A percentile compares a stretch with the other conserved stretches of the same genome.
phyloP scores from a whole-genome alignment of 2,329 filamentous ascomycete genomes.

The Colletotrichum sansevieriae region DNA sequence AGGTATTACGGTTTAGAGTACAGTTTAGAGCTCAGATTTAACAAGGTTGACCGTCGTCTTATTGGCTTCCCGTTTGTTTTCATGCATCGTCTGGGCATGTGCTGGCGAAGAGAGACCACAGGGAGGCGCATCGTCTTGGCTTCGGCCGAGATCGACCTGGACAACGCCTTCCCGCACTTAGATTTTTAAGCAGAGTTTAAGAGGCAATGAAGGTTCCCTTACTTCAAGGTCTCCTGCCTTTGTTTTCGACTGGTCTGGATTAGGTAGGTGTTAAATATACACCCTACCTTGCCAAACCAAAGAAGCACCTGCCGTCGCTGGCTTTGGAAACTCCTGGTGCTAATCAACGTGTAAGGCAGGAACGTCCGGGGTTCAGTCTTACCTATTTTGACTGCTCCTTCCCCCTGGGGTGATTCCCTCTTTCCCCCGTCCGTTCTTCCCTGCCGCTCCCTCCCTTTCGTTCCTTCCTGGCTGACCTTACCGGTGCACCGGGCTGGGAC shows the following conservation, averaged over 20 bases:
- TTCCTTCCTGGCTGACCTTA: no score
- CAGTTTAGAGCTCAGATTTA: background rate
- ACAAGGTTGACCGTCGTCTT: background rate
- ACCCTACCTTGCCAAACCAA: no score
- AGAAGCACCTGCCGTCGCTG: conserved; percentile 5
- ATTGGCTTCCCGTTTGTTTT: background rate
- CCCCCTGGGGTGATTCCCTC: background rate
- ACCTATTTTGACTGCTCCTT: conserved; percentile 2
- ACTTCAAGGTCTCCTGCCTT: background rate
- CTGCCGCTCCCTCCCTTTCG: conserved; percentile 8
- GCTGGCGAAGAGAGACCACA: background rate
- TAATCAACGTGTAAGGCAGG: background rate
- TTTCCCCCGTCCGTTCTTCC: conserved; percentile 1
- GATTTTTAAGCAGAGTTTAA: conserved; percentile 15
- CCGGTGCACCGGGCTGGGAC: conserved; percentile 1
- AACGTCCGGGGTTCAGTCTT: background rate
- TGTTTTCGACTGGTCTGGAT: conserved; percentile 19
- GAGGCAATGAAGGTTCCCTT: background rate
- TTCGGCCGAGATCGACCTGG: conserved; percentile 9
- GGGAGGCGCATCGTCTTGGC: conserved; percentile 7
- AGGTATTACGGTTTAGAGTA: no score
- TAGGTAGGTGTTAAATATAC: background rate
- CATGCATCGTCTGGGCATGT: background rate
- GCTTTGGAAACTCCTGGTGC: background rate
- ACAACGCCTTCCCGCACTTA: background rate